Evolutionary conservation across 2,329 filamentous ascomycete species (phyloP), one percentile per base, ranked within the genome.

Genomic region (Neofusicoccum cordaticola): DNA sequence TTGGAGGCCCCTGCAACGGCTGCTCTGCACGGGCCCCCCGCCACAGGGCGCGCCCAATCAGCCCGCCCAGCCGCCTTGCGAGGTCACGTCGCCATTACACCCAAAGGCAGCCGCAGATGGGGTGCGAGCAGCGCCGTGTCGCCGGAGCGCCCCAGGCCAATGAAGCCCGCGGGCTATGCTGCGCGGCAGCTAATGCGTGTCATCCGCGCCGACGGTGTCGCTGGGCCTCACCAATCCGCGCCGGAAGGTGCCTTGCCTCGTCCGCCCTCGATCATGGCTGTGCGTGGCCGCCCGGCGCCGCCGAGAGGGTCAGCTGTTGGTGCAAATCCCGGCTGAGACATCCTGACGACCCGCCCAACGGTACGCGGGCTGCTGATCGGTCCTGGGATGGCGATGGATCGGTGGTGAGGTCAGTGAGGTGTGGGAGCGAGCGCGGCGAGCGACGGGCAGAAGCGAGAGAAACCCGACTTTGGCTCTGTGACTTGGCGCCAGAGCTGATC

Each of bases 171-270:
- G 34, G 2, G 11, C 45, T 41, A 45, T 22, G 45, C 47, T 15
- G 31, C 42, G 44, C 58, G 45, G 58, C 58, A 51, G 58, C 58
- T 62, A 62, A 62, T 62, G 58, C 58, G 58, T 45, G 58, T 62
- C 58, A 62, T 45, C 58, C 22, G 45, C 31, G 11, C 19, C 13
- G n/a, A 4, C 45, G 17, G 35, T n/a, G 42, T 41, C 34, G n/a
- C 15, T 44, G 3, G 5, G 2, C 4, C 58, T 15, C n/a, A 27
- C 58, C 58, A 62, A 62, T 62, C 58, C 58, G 45, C 58, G 44
- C 12, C 17, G 12, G 3, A 17, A 62, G 47, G 47, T 50, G 58
- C 34, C 58, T 62, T 62, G 58, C 45, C 58, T 51, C 47, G 17
- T 17, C 35, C 19, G 17, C 44, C 45, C 45, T 34, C 15, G 56